phyloP scores from a whole-genome alignment of 106 monocot genomes.

The Dactylorhiza incarnata region DNA sequence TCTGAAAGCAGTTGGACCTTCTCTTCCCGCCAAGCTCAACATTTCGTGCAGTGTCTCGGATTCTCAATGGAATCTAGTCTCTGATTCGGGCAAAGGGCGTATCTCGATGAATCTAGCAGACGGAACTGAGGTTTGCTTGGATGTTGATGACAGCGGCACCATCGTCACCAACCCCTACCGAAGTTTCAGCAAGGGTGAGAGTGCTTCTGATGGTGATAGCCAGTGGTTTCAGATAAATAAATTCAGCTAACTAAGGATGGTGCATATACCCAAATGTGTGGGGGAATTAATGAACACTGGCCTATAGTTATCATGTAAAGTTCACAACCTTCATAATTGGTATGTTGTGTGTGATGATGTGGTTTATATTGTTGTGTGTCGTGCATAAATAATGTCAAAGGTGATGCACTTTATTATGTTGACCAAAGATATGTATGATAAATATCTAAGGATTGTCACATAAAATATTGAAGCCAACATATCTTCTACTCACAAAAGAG shows the following conservation, averaged over 20 bases:
- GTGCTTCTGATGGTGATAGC: constrained; percentile 3
- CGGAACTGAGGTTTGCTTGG: constrained; percentile 7
- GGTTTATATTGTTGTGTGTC: background rate
- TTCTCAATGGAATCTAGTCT: background rate
- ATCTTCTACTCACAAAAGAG: too few species aligned
- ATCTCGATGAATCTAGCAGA: constrained; percentile 1
- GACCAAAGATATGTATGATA: too few species aligned
- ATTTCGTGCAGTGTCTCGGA: background rate
- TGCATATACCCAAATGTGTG: background rate
- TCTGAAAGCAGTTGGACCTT: constrained; percentile 2
- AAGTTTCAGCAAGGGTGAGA: background rate
- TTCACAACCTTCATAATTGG: background rate
- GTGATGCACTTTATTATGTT: too few species aligned
- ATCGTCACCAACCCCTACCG: constrained; percentile 4
- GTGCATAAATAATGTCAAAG: too few species aligned
- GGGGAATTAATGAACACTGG: background rate
- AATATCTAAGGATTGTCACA: too few species aligned
- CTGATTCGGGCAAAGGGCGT: background rate
- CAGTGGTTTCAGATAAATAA: constrained; percentile 8
- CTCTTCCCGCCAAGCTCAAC: constrained; percentile 2
- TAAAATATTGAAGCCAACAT: too few species aligned
- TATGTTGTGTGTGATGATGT: background rate
- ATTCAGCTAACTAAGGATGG: background rate
- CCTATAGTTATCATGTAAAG: background rate
- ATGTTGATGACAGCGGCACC: constrained; percentile 5